These are phyloP conservation scores for Gigaspora rosea DNA, from an alignment of 192 early-diverging fungal genomes.

Conservation along the genomic window DNA sequence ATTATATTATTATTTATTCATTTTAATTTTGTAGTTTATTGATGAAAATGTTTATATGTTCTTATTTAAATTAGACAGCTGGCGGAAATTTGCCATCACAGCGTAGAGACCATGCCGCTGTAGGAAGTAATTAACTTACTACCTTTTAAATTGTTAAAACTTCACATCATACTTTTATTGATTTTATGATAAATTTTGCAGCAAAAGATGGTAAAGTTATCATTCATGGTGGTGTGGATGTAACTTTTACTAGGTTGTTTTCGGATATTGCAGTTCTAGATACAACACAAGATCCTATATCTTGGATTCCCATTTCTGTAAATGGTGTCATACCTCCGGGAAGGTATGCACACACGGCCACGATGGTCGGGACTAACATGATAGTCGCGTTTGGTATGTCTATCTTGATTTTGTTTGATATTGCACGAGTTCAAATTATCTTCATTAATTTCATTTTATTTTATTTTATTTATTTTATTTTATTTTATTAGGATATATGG, in stretches of 20 bases:
- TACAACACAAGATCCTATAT: neutral
- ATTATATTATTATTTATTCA: neutral
- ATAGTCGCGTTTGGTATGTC: conserved; percentile 19
- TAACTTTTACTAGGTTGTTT: neutral
- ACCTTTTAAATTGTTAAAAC: neutral
- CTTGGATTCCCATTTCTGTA: neutral
- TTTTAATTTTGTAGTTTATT: no score
- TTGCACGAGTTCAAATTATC: neutral
- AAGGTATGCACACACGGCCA: conserved; percentile 16
- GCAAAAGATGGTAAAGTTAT: conserved; percentile 16
- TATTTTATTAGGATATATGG: neutral
- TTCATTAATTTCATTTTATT: neutral
- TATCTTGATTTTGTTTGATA: neutral
- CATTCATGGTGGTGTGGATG: conserved; percentile 13
- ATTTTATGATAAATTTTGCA: neutral
- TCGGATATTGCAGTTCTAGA: conserved; percentile 12
- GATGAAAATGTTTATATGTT: no score
- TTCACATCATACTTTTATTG: neutral
- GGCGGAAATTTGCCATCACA: neutral
- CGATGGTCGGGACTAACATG: conserved; percentile 24
- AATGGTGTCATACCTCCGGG: neutral
- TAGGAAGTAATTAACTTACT: conserved; percentile 9
- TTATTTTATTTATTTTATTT: no score
- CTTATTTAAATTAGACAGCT: conserved; percentile 15
- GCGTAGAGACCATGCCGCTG: conserved; percentile 10